Conservation (phyloP, 257 asterid genomes). For the Marsdenia floribunda region DNA sequence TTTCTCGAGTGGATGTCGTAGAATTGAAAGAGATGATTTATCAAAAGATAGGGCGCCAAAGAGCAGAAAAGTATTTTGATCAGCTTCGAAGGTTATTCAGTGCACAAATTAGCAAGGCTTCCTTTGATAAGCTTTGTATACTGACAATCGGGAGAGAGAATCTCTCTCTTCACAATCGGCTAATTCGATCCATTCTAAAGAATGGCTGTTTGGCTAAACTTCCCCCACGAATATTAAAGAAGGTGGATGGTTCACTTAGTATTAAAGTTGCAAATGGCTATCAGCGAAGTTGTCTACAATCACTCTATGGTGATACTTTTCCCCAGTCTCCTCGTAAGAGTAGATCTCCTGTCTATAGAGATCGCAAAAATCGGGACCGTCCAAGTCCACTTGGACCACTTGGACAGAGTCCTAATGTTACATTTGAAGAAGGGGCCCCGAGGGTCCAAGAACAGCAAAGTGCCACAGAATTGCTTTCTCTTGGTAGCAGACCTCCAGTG, state of each 20-base stretch:
- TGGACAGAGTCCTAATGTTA: constrained; percentile 61
- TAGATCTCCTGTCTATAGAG: constrained; percentile 53
- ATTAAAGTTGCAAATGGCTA: constrained; percentile 44
- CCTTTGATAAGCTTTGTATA: constrained; percentile 53
- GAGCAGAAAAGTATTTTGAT: constrained; percentile 69
- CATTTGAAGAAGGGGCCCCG: constrained; percentile 50
- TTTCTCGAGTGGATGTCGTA: constrained; percentile 52
- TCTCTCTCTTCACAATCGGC: constrained; percentile 59
- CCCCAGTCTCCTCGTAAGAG: constrained; percentile 65
- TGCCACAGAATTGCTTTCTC: constrained; percentile 65
- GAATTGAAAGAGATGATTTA: constrained; percentile 60
- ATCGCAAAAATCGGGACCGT: constrained; percentile 62
- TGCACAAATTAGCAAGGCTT: constrained; percentile 48
- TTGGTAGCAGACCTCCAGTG: constrained; percentile 67
- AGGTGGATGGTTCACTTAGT: constrained; percentile 32
- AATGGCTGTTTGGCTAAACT: constrained; percentile 51
- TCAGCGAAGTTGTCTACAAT: constrained; percentile 46
- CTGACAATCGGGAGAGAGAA: constrained; percentile 68
- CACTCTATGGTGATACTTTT: constrained; percentile 52
- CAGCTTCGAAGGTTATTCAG: constrained; percentile 45
- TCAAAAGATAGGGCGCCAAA: constrained; percentile 57
- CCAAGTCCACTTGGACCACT: constrained; percentile 85
- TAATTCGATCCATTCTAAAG: constrained; percentile 54
- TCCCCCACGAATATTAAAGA: constrained; percentile 51
- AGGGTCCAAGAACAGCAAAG: constrained; percentile 67